These are phyloP conservation scores for Agapanthus africanus DNA, from an alignment of 106 monocot genomes.

Conservation along the genomic window DNA sequence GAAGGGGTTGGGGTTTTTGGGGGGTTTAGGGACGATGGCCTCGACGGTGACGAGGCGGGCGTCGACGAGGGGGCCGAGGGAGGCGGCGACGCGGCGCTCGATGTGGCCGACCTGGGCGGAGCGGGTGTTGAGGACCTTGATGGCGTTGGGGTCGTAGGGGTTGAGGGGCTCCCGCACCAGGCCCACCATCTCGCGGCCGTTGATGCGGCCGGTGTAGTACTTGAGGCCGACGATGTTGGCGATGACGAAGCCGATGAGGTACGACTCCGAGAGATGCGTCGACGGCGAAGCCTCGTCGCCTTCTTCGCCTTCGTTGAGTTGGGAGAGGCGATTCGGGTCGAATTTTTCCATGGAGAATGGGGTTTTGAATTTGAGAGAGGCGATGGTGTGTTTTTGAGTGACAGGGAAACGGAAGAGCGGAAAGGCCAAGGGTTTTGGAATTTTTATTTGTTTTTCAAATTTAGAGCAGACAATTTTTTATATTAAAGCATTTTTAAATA, in stretches of 20 bases:
- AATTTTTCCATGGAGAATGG: too few relatives aligned
- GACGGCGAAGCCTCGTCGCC: too few relatives aligned
- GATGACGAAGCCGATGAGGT: constrained; percentile 73
- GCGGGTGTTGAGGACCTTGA: constrained; percentile 84
- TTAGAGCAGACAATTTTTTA: too few relatives aligned
- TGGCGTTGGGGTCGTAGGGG: constrained; percentile 74
- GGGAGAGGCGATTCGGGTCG: too few relatives aligned
- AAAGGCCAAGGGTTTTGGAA: too few relatives aligned
- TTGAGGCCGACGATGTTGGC: constrained; percentile 91
- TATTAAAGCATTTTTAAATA: too few relatives aligned
- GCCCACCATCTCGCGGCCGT: constrained; percentile 75
- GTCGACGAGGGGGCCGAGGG: constrained; percentile 73
- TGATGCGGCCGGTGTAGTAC: constrained; percentile 73
- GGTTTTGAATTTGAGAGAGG: too few relatives aligned
- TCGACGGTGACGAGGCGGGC: constrained; percentile 44
- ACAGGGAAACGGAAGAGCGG: too few relatives aligned
- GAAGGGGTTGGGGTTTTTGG: constrained; percentile 30
- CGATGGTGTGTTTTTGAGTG: too few relatives aligned
- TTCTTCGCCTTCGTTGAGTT: too few relatives aligned
- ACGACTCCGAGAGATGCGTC: constrained; percentile 45
- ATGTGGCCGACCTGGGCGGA: constrained; percentile 74
- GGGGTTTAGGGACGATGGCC: constrained; percentile 80
- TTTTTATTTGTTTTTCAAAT: too few relatives aligned
- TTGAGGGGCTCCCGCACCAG: constrained; percentile 88
- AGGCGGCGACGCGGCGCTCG: constrained; percentile 59